Percentiles rank a stretch among this genome's conserved stretches.
These are phyloP conservation scores for Botrytis squamosa DNA, from an alignment of 2,329 filamentous ascomycete genomes.

Conservation along the genomic window DNA sequence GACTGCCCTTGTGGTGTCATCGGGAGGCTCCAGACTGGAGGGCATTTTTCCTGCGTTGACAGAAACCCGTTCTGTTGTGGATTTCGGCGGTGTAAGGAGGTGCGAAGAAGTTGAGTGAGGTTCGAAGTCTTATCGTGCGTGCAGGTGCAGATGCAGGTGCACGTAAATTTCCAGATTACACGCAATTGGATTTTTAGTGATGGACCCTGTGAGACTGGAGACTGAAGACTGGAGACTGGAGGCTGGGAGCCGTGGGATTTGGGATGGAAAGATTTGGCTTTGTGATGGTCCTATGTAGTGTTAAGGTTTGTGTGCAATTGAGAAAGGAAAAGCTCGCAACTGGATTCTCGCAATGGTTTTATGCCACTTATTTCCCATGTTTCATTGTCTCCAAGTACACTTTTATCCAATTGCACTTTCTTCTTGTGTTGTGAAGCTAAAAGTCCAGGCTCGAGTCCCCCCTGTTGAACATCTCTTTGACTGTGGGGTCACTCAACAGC, in stretches of 20 bases:
- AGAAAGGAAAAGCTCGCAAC: not conserved
- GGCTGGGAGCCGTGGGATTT: not conserved
- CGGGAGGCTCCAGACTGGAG: slow-evolving; percentile 18
- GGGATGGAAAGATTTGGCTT: slow-evolving; percentile 1
- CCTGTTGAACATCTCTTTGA: slow-evolving; percentile 15
- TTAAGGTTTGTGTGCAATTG: not conserved
- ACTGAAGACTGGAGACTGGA: not conserved
- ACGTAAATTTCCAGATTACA: slow-evolving; percentile 20
- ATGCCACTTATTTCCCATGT: slow-evolving; percentile 8
- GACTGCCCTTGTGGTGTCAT: slow-evolving; percentile 43
- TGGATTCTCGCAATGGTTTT: slow-evolving; percentile 3
- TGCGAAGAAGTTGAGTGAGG: slow-evolving; percentile 20
- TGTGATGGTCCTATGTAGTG: not conserved
- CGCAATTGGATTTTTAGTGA: slow-evolving; percentile 19
- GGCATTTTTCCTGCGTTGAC: slow-evolving; percentile 18
- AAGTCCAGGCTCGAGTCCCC: slow-evolving; percentile 15
- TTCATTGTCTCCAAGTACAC: slow-evolving; percentile 10
- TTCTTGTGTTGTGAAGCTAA: not conserved
- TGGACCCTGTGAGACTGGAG: not conserved
- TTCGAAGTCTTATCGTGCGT: slow-evolving; percentile 22
- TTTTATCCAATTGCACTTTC: slow-evolving; percentile 7
- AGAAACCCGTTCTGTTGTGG: slow-evolving; percentile 9
- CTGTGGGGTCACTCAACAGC: slow-evolving; percentile 4
- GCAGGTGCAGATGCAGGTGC: slow-evolving; percentile 15
- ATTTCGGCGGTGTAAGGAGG: slow-evolving; percentile 21